phyloP scores from a whole-genome alignment of 306 rosid species.

The Cicer chorassanicum region DNA sequence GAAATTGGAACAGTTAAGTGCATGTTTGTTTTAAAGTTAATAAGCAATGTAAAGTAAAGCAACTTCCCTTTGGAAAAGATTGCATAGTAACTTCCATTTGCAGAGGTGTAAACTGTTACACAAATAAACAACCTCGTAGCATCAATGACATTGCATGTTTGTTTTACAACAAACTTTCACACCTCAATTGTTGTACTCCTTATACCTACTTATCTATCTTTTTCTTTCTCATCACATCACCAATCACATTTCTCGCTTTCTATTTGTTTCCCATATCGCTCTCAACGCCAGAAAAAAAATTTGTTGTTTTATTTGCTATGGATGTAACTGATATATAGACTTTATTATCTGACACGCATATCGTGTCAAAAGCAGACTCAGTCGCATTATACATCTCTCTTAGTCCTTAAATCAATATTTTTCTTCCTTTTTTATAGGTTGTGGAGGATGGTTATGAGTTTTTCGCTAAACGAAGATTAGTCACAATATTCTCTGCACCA shows the following conservation, averaged over 20 bases:
- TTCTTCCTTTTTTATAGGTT: conserved; percentile 53
- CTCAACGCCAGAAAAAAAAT: neutral
- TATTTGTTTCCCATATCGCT: neutral
- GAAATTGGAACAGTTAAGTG: conserved; percentile 18
- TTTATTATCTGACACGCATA: neutral
- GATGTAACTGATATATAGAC: neutral
- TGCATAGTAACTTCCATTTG: neutral
- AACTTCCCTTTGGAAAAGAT: neutral
- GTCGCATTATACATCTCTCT: neutral
- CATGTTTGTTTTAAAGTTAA: conserved; percentile 1
- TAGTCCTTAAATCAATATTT: neutral
- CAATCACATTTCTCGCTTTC: neutral
- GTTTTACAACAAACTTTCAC: neutral
- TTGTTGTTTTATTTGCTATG: neutral
- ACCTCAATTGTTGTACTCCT: neutral
- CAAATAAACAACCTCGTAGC: neutral
- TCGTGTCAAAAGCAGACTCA: conserved; percentile 9
- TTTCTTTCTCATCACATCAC: too few species aligned
- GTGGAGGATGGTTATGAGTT: conserved; percentile 94
- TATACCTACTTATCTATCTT: too few species aligned
- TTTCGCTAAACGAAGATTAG: conserved; percentile 74
- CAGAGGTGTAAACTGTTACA: neutral
- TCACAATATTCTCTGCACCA: conserved; percentile 91
- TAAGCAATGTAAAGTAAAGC: neutral
- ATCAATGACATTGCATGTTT: neutral